phyloP scores from a whole-genome alignment of 1,139 yeast genomes.

The Debaryomycetaceae sp. region DNA sequence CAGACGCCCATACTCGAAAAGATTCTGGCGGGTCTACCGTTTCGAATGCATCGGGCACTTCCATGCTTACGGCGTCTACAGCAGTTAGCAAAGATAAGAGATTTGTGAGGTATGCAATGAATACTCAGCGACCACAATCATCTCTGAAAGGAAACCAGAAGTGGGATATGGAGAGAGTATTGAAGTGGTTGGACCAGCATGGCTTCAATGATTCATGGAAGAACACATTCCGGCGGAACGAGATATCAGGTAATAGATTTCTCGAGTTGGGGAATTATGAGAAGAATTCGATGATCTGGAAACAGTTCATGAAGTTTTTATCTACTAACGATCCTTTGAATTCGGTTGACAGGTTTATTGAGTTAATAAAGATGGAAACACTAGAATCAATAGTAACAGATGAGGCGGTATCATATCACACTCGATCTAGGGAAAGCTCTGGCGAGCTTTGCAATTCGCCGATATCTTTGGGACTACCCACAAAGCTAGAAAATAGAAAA shows the following conservation, averaged over 20 bases:
- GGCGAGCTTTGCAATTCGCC: constrained; percentile 8
- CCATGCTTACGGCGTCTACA: constrained; percentile 5
- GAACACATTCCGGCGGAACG: constrained; percentile 55
- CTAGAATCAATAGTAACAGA: background rate
- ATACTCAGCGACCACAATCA: constrained; percentile 23
- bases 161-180: constrained; percentile 70
- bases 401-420: constrained; percentile 7
- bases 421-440: background rate
- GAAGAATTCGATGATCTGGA: constrained; percentile 46
- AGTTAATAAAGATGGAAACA: constrained; percentile 25
- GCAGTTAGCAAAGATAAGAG: constrained; percentile 31
- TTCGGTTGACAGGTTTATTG: constrained; percentile 54
- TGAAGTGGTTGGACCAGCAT: constrained; percentile 63
- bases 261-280: constrained; percentile 69
- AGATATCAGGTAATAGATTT: constrained; percentile 62
- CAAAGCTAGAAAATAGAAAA: constrained; percentile 29
- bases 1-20: constrained; percentile 27
- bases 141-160: constrained; percentile 19
- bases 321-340: constrained; percentile 39
- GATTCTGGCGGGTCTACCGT: constrained; percentile 36
- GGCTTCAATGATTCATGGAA: constrained; percentile 74
- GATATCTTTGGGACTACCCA: constrained; percentile 4
- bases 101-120: constrained; percentile 46
- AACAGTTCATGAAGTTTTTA: constrained; percentile 39
- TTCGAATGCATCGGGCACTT: constrained; percentile 25